Percentiles rank a stretch among this genome's conserved stretches.
Evolutionary conservation across 2,329 filamentous ascomycete genomes (phyloP).

Genomic region (Colletotrichum sp.): DNA sequence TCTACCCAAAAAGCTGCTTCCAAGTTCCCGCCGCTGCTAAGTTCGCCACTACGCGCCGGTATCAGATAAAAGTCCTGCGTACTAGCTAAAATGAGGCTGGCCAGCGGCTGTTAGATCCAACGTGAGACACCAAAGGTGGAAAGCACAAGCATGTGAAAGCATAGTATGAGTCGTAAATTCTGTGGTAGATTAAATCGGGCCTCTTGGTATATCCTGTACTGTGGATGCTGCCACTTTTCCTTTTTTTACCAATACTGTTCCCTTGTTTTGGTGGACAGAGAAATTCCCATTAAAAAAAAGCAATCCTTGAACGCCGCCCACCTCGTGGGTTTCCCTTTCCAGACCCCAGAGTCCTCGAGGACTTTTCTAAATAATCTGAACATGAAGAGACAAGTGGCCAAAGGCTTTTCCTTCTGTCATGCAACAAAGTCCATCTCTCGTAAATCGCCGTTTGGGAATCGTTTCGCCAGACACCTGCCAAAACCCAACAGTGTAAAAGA

Average conservation of each 20-base stretch:
- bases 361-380: slow-evolving; percentile 14
- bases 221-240: neutral
- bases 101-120: neutral
- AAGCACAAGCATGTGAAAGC: slow-evolving; percentile 5
- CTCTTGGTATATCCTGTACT: neutral
- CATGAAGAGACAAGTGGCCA: neutral
- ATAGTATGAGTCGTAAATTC: neutral
- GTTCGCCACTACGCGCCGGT: neutral
- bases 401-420: neutral
- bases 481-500: neutral
- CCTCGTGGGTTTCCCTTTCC: neutral
- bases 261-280: neutral
- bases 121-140: neutral
- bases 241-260: neutral
- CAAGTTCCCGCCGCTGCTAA: neutral
- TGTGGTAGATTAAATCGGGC: slow-evolving; percentile 2
- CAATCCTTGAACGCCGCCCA: neutral
- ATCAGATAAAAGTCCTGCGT: slow-evolving; percentile 7
- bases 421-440: neutral
- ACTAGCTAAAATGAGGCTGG: neutral
- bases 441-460: slow-evolving; percentile 17
- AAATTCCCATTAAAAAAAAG: neutral
- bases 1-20: neutral
- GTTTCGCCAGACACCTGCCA: neutral
- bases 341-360: slow-evolving; percentile 2